Base-by-base conservation (phyloP, 106 monocot genomes). In the Xerophyta viscosa region DNA sequence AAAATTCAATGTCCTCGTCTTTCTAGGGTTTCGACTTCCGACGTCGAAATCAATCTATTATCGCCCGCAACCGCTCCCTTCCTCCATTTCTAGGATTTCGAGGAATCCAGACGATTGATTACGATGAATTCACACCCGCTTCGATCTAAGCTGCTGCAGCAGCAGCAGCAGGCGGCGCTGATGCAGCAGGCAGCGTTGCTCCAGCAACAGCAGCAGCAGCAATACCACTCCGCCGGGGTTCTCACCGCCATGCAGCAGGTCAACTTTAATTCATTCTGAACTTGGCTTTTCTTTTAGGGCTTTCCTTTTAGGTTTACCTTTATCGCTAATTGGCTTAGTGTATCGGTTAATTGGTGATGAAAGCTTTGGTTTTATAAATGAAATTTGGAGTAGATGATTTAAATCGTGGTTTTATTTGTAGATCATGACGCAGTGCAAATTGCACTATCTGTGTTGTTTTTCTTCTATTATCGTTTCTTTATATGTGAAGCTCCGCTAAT, bases 161-260 rank as follows among this genome's bases (percentile, higher is more conserved):
- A 69, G 58, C 70, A 76, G 60, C 74, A 74, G 62, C 61, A 71
- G 46, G 46, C 46, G 26, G 71, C 84, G 15, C 45, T 84, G 31
- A 75, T 84, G 74, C 78, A 84, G 60, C 84, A 84, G 66, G 60
- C 57, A 17, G 48, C 78, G 66, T 64, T 84, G 22, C 74, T 70
- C 39, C 73, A 83, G 67, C n/a, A n/a, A n/a, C n/a, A n/a, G n/a
- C n/a, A n/a, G 22, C 74, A 70, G 41, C 73, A 83, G 67, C 81
- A 81, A 41, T 79, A 75, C 45, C 78, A 78, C 27, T 71, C 82
- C 2, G 66, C 77, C n/a, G 73, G 73, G 1, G 37, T 82, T 6
- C 72, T 69, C 1, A 69, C 73, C 14, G 54, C 82, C 53, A 83
- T 83, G 60, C 64, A 78, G 20, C 84, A 78, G 84, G 84, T 79